These are phyloP conservation scores for Fusarium sp. DNA, from an alignment of 2,329 filamentous ascomycete species.

Conservation along the genomic window DNA sequence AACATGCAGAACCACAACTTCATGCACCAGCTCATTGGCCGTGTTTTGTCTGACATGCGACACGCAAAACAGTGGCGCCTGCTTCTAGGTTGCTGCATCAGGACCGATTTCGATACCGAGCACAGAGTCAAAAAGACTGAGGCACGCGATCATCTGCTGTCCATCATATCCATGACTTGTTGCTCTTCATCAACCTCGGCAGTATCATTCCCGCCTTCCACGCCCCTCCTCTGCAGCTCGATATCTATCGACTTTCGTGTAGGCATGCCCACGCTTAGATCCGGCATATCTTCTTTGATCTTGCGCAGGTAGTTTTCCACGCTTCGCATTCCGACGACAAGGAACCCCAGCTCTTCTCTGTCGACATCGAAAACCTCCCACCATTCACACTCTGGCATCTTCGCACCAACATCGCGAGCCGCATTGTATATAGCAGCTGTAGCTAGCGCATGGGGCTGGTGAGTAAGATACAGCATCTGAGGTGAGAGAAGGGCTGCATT, in stretches of 20 bases:
- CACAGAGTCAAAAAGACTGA: not conserved
- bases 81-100: not conserved
- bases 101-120: slow-evolving; percentile 20
- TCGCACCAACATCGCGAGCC: slow-evolving; percentile 77
- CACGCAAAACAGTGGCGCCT: slow-evolving; percentile 13
- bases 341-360: slow-evolving; percentile 90
- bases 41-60: slow-evolving; percentile 27
- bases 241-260: slow-evolving; percentile 66
- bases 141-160: slow-evolving; percentile 42
- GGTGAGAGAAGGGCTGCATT: slow-evolving; percentile 88
- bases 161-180: slow-evolving; percentile 55
- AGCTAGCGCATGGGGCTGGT: slow-evolving; percentile 87
- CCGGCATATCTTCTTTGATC: slow-evolving; percentile 67
- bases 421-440: slow-evolving; percentile 93
- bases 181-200: slow-evolving; percentile 53
- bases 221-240: slow-evolving; percentile 67
- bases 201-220: slow-evolving; percentile 45
- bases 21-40: slow-evolving; percentile 22
- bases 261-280: slow-evolving; percentile 62
- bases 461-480: slow-evolving; percentile 89
- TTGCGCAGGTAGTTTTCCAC: slow-evolving; percentile 74
- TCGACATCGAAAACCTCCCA: slow-evolving; percentile 99
- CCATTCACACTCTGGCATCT: slow-evolving; percentile 87
- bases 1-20: slow-evolving; percentile 5
- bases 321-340: slow-evolving; percentile 87